These are phyloP conservation scores for Heritiera littoralis DNA, from an alignment of 345 rosid genomes.

Conservation along the genomic window DNA sequence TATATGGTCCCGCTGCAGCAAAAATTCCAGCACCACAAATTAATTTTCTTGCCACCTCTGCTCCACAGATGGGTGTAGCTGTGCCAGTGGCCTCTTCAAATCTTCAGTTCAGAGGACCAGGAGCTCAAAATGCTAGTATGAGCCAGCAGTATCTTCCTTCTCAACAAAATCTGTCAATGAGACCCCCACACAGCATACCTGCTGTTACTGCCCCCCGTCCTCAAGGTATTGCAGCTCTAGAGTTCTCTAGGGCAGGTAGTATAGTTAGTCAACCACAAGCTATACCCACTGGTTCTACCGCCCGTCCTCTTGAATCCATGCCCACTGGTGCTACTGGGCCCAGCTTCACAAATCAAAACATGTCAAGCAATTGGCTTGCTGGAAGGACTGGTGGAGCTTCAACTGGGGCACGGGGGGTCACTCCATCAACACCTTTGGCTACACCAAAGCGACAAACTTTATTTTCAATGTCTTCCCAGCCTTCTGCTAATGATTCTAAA, in stretches of 20 bases:
- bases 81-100: slow-evolving; percentile 28
- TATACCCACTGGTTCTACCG: slow-evolving; percentile 38
- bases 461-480: slow-evolving; percentile 38
- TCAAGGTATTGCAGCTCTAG: slow-evolving; percentile 39
- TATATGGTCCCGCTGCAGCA: slow-evolving; percentile 92
- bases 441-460: slow-evolving; percentile 44
- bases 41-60: slow-evolving; percentile 54
- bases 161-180: slow-evolving; percentile 51
- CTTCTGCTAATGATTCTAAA: slow-evolving; percentile 45
- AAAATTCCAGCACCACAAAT: slow-evolving; percentile 93
- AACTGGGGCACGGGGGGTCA: slow-evolving; percentile 45
- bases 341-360: slow-evolving; percentile 42
- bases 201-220: slow-evolving; percentile 51
- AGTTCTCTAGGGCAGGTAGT: slow-evolving; percentile 50
- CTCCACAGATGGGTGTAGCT: slow-evolving; percentile 38
- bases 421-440: slow-evolving; percentile 41
- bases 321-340: slow-evolving; percentile 36
- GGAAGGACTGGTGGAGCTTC: slow-evolving; percentile 50
- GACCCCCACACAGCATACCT: slow-evolving; percentile 46
- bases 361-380: slow-evolving; percentile 55
- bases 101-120: slow-evolving; percentile 64
- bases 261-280: slow-evolving; percentile 46
- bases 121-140: slow-evolving; percentile 50
- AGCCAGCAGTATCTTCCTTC: slow-evolving; percentile 54
- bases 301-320: slow-evolving; percentile 47